A percentile compares a stretch with the other conserved stretches of the same genome.
phyloP scores from a whole-genome alignment of 495 filamentous ascomycete species.

The Copromyces sp. region DNA sequence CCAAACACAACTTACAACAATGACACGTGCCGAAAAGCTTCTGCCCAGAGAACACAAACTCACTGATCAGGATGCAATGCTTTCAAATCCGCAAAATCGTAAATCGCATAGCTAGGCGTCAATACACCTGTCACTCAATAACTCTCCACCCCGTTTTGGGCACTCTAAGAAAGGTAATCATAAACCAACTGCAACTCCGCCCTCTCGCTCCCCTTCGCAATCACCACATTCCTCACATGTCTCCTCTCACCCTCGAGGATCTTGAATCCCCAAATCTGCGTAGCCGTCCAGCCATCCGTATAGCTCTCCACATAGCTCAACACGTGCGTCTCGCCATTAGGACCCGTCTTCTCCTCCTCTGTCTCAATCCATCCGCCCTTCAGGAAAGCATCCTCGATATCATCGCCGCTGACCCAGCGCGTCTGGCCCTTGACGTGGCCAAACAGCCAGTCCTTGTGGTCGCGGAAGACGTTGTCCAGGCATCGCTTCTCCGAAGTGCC shows the following conservation, averaged over 20 bases:
- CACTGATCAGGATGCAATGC: background rate
- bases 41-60: background rate
- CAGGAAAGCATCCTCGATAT: slow-evolving; percentile 36
- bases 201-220: slow-evolving; percentile 52
- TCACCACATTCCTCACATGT: slow-evolving; percentile 56
- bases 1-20: background rate
- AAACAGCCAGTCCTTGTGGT: slow-evolving; percentile 74
- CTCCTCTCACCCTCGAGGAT: slow-evolving; percentile 45
- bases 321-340: slow-evolving; percentile 38
- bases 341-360: slow-evolving; percentile 37
- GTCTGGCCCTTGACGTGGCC: slow-evolving; percentile 56
- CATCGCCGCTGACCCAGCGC: slow-evolving; percentile 35
- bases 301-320: slow-evolving; percentile 45
- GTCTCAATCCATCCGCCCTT: slow-evolving; percentile 42
- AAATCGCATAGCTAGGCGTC: background rate
- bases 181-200: slow-evolving; percentile 65
- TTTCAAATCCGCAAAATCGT: background rate
- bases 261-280: slow-evolving; percentile 49
- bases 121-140: background rate
- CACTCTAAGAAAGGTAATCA: slow-evolving; percentile 37
- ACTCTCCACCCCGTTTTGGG: background rate
- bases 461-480: slow-evolving; percentile 59
- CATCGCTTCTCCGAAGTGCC: slow-evolving; percentile 62
- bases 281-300: slow-evolving; percentile 48
- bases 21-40: background rate